A percentile compares a stretch with the other conserved stretches of the same genome.
Conservation (phyloP, 768 basidiomycete genomes). For the Lactarius sp. region DNA sequence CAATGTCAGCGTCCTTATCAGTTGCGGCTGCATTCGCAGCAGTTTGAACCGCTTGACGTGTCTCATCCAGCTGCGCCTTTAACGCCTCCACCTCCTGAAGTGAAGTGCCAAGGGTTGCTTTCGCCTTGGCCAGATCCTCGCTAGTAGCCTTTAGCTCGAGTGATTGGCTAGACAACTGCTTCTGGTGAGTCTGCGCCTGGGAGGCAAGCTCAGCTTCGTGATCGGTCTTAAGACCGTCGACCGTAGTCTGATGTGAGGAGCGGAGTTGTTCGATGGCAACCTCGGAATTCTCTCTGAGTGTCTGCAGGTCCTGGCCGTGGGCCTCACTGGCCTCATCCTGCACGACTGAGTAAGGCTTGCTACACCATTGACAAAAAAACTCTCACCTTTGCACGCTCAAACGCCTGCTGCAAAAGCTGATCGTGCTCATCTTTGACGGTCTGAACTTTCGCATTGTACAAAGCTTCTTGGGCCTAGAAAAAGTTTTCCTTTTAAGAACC, state of each 20-base stretch:
- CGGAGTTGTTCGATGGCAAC: constrained; percentile 66
- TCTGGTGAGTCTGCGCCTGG: constrained; percentile 52
- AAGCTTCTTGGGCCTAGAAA: constrained; percentile 58
- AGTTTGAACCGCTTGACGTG: constrained; percentile 43
- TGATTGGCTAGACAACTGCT: constrained; percentile 54
- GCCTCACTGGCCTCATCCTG: constrained; percentile 66
- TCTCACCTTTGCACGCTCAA: constrained; percentile 72
- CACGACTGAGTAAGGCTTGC: constrained; percentile 17
- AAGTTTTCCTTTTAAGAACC: constrained; percentile 5
- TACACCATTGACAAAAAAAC: neutral
- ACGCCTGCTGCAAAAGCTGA: constrained; percentile 58
- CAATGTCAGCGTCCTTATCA: constrained; percentile 51
- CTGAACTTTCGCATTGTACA: constrained; percentile 63
- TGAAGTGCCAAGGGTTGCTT: constrained; percentile 49
- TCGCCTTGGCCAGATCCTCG: constrained; percentile 77
- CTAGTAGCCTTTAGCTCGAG: constrained; percentile 80
- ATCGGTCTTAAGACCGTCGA: constrained; percentile 60
- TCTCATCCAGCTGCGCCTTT: constrained; percentile 60
- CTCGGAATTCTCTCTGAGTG: constrained; percentile 61
- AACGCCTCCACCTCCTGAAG: constrained; percentile 52
- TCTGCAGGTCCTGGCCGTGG: constrained; percentile 67
- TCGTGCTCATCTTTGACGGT: constrained; percentile 61
- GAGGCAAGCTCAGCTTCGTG: constrained; percentile 57
- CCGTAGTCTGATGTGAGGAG: constrained; percentile 50
- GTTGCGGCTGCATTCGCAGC: constrained; percentile 33